These are phyloP conservation scores for Puccinellia tenuiflora DNA, from an alignment of 176 grass and related monocot species.

Conservation along the genomic window DNA sequence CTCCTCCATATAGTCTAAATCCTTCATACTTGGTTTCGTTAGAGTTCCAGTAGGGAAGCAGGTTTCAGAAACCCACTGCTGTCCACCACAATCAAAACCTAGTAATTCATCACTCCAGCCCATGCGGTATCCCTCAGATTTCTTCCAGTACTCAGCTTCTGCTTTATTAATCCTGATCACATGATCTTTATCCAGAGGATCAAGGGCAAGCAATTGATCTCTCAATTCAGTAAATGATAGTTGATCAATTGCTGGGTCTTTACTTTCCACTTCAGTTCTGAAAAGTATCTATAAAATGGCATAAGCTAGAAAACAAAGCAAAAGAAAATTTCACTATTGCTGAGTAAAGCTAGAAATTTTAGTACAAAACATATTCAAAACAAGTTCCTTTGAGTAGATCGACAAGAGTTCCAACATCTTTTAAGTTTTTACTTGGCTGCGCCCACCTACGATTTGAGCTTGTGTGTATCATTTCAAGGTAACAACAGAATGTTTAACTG, in stretches of 20 bases:
- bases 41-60: slow-evolving; percentile 81
- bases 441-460: background rate
- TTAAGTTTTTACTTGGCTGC: background rate
- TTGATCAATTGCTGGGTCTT: slow-evolving; percentile 55
- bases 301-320: slow-evolving; percentile 23
- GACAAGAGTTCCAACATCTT: background rate
- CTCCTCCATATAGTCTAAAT: slow-evolving; percentile 74
- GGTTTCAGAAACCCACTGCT: slow-evolving; percentile 89
- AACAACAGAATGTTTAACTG: slow-evolving; percentile 6
- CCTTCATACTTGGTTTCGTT: slow-evolving; percentile 78
- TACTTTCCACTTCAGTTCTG: slow-evolving; percentile 65
- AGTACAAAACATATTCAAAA: background rate
- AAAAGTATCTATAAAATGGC: slow-evolving; percentile 58
- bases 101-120: slow-evolving; percentile 97
- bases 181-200: slow-evolving; percentile 78
- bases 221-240: slow-evolving; percentile 85
- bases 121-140: slow-evolving; percentile 88
- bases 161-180: slow-evolving; percentile 85
- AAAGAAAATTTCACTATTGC: background rate
- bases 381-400: background rate
- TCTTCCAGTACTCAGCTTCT: slow-evolving; percentile 94
- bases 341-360: slow-evolving; percentile 19
- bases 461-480: background rate
- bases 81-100: slow-evolving; percentile 95
- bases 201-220: slow-evolving; percentile 81